phyloP scores from a whole-genome alignment of 2,329 filamentous ascomycete species.

The Neurospora sp. region DNA sequence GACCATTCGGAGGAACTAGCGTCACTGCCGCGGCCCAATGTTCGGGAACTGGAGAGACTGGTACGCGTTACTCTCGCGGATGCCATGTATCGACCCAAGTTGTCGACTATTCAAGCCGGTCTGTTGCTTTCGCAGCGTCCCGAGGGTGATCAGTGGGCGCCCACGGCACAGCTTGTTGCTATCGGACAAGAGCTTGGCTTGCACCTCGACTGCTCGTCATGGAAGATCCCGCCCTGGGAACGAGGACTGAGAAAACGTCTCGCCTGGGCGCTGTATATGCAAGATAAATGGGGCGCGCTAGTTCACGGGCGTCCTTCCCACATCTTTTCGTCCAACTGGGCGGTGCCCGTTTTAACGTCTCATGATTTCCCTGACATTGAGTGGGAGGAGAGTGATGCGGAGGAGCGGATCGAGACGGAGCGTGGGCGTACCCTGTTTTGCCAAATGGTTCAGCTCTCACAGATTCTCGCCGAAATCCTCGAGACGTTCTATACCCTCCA shows the following conservation, averaged over 20 bases:
- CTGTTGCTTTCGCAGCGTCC: slow-evolving; percentile 65
- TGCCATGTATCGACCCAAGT: slow-evolving; percentile 71
- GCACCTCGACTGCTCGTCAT: slow-evolving; percentile 75
- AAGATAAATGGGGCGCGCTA: slow-evolving; percentile 77
- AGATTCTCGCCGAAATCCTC: slow-evolving; percentile 69
- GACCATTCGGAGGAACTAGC: slow-evolving; percentile 60
- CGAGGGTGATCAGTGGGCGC: slow-evolving; percentile 69
- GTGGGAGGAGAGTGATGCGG: slow-evolving; percentile 49
- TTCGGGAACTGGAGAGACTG: slow-evolving; percentile 62
- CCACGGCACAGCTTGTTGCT: slow-evolving; percentile 80
- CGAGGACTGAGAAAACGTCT: slow-evolving; percentile 74
- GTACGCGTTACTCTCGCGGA: slow-evolving; percentile 56
- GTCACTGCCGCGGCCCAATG: slow-evolving; percentile 56
- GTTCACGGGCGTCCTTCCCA: slow-evolving; percentile 81
- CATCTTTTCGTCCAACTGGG: slow-evolving; percentile 61
- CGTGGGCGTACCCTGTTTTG: slow-evolving; percentile 61
- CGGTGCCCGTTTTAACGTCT: slow-evolving; percentile 52
- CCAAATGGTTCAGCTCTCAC: slow-evolving; percentile 65
- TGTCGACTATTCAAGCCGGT: slow-evolving; percentile 71
- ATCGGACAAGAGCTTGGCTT: slow-evolving; percentile 80
- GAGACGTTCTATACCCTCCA: slow-evolving; percentile 74
- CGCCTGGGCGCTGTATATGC: slow-evolving; percentile 87
- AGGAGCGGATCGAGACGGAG: slow-evolving; percentile 55
- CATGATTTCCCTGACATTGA: slow-evolving; percentile 68
- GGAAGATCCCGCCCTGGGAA: slow-evolving; percentile 86